phyloP scores from a whole-genome alignment of 2,329 filamentous ascomycete species.

The Pseudogymnoascus sp. region DNA sequence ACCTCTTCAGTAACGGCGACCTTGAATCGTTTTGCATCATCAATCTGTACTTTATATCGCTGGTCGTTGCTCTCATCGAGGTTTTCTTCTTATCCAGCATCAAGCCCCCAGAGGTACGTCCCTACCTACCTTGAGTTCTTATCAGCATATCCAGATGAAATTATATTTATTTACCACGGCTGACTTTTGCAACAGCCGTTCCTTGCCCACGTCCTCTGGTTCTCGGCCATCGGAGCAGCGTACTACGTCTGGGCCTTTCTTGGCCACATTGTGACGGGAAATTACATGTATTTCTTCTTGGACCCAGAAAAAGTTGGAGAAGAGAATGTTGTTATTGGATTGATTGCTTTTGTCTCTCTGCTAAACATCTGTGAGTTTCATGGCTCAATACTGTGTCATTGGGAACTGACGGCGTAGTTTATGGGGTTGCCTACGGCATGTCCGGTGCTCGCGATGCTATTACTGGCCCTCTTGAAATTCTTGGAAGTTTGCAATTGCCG shows the following conservation, averaged over 20 bases:
- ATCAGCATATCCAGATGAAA: background rate
- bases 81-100: conserved; percentile 27
- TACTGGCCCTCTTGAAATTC: background rate
- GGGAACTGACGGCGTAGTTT: conserved; percentile 13
- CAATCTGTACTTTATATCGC: conserved; percentile 23
- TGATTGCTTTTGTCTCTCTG: conserved; percentile 18
- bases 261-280: conserved; percentile 21
- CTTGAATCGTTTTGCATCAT: conserved; percentile 22
- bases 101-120: conserved; percentile 24
- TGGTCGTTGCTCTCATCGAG: conserved; percentile 26
- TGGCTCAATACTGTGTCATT: background rate
- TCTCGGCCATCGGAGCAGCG: conserved; percentile 18
- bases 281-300: conserved; percentile 26
- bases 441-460: conserved; percentile 18
- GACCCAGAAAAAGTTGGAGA: conserved; percentile 23
- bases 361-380: conserved; percentile 20
- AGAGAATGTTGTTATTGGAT: conserved; percentile 20
- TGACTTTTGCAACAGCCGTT: conserved; percentile 18
- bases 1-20: conserved; percentile 19
- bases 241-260: conserved; percentile 27
- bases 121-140: background rate
- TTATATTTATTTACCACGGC: background rate
- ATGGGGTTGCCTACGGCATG: conserved; percentile 18
- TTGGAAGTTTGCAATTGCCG: background rate
- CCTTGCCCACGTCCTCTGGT: conserved; percentile 18